Conservation (phyloP, 1,284 basidiomycete genomes). For the Bjerkandera adusta region DNA sequence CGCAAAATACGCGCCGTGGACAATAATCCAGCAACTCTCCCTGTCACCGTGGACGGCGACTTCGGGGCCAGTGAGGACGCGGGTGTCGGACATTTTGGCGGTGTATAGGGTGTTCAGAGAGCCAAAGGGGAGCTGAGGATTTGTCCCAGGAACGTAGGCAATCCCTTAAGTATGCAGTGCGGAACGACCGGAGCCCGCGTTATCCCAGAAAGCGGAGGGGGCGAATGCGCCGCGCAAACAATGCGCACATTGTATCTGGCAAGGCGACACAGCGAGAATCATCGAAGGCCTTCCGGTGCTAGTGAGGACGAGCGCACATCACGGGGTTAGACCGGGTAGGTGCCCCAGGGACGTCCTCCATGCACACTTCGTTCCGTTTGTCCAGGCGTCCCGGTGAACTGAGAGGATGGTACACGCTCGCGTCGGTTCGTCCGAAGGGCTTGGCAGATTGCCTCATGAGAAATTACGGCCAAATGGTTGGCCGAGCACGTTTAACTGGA, state of each 20-base stretch:
- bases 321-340: slow-evolving; percentile 9
- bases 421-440: too few species aligned
- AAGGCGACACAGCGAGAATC: background rate
- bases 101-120: background rate
- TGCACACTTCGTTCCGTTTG: too few species aligned
- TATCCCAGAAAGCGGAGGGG: background rate
- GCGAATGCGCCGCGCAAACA: background rate
- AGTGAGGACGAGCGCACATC: background rate
- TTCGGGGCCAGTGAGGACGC: slow-evolving; percentile 26
- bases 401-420: too few species aligned
- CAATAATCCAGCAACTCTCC: slow-evolving; percentile 76
- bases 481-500: too few species aligned
- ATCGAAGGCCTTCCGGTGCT: background rate
- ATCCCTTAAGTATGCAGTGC: slow-evolving; percentile 8
- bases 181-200: slow-evolving; percentile 11
- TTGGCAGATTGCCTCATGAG: too few species aligned
- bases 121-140: background rate
- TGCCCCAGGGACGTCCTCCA: background rate
- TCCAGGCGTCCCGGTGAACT: too few species aligned
- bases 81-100: slow-evolving; percentile 24
- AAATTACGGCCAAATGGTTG: too few species aligned
- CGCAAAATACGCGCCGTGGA: slow-evolving; percentile 48
- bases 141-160: background rate
- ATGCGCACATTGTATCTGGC: background rate
- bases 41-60: slow-evolving; percentile 32